A percentile compares a stretch with the other conserved stretches of the same genome.
These are phyloP conservation scores for Fusarium multiceps DNA, from an alignment of 2,329 filamentous ascomycete species.

Conservation along the genomic window DNA sequence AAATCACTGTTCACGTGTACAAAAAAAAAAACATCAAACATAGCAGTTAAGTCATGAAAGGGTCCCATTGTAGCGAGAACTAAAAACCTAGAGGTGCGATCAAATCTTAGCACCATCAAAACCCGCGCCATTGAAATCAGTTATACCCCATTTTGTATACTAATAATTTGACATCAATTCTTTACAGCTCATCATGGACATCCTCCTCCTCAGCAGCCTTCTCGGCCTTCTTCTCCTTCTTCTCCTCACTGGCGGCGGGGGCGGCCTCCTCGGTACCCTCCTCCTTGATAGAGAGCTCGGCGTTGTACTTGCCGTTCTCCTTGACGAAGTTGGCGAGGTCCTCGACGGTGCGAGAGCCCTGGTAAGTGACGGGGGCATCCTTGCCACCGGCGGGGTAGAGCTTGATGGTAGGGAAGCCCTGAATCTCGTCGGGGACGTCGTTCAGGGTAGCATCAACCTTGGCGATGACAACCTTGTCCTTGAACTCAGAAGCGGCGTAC, in stretches of 20 bases:
- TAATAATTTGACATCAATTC: slow-evolving; percentile 44
- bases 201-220: slow-evolving; percentile 59
- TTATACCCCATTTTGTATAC: slow-evolving; percentile 47
- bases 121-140: slow-evolving; percentile 51
- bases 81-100: slow-evolving; percentile 44
- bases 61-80: slow-evolving; percentile 45
- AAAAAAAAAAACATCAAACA: slow-evolving; percentile 4
- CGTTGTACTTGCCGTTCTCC: slow-evolving; percentile 92
- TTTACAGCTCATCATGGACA: slow-evolving; percentile 82
- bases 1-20: background rate
- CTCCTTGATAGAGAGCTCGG: slow-evolving; percentile 70
- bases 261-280: slow-evolving; percentile 67
- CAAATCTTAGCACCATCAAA: slow-evolving; percentile 45
- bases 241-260: slow-evolving; percentile 64
- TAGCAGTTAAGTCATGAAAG: slow-evolving; percentile 38
- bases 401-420: slow-evolving; percentile 99
- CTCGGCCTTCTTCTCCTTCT: slow-evolving; percentile 57
- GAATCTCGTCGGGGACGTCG: slow-evolving; percentile 95
- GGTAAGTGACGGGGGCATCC: slow-evolving; percentile 85
- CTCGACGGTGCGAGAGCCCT: slow-evolving; percentile 87
- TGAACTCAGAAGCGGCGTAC: slow-evolving; percentile 82
- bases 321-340: slow-evolving; percentile 92
- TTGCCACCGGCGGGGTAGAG: slow-evolving; percentile 93
- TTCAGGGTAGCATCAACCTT: slow-evolving; percentile 98
- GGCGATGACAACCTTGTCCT: slow-evolving; percentile 88